Base-by-base conservation (phyloP, 805 yeast genomes). In the Starmerella bombicola region DNA sequence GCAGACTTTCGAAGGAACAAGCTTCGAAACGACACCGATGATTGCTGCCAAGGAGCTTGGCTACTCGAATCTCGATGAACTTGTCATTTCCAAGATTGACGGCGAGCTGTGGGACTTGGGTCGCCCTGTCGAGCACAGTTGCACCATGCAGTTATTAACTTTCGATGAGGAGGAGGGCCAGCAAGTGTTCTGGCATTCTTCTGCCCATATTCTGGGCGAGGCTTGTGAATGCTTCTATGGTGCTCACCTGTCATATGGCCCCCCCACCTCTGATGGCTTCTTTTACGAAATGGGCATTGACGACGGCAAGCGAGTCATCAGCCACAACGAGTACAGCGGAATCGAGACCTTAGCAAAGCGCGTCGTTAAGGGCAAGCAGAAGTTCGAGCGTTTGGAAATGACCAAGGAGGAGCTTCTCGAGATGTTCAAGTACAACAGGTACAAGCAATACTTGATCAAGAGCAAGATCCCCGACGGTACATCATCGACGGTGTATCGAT, bases 121-220 rank as follows among this genome's bases (percentile, higher is more conserved):
- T 50, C 80, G 98, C 66, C 96, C 96, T 20, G 68, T 91, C 38
- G 98, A 91, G 65, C 80, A 73, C 46, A 68, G 73, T 45, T 60
- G 66, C 20, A 61, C 56, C 38, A 67, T 91, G 48, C 91, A 84
- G 60, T 78, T 85, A 56, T 73, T 84, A 59, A 96, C 86, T 59
- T 91, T 91, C 56, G 93, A 84, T 30, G 70, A 83, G 46, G 81
- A 81, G n/a, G 96, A 86, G 57, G 98, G 97, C 63, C 83, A 79
- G 61, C 76, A 77, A 50, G 97, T 88, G 26, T 91, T 91, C 67
- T 91, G 98, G 98, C 98, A 91, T 63, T 91, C 98, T 2, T 80
- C 95, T 51, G 98, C 98, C 39, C 98, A 91, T 65, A 88, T 91
- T 41, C 68, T 91, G 54, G 98, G 98, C 65, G 98, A 91, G 68